phyloP scores from a whole-genome alignment of 164 flowering plant species.

The Euptelea pleiosperma region DNA sequence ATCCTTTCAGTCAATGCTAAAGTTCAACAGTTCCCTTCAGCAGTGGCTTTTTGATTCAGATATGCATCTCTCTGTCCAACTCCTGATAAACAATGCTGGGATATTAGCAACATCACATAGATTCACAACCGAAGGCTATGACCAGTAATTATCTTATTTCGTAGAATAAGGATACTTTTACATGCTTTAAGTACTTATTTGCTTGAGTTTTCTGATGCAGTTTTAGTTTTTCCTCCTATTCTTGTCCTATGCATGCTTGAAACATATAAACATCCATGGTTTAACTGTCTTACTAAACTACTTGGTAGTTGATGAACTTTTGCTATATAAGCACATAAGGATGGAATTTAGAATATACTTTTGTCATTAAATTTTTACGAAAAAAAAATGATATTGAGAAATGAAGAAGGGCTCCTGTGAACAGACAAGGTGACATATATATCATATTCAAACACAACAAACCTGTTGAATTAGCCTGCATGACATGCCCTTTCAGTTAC shows the following conservation, averaged over 20 bases:
- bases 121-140: constrained; percentile 64
- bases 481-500: no score
- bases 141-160: constrained; percentile 49
- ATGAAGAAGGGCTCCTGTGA: neutral
- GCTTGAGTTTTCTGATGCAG: neutral
- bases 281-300: neutral
- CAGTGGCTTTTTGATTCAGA: constrained; percentile 67
- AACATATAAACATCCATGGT: no score
- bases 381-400: neutral
- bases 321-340: neutral
- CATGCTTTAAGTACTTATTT: neutral
- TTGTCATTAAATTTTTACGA: neutral
- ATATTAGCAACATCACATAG: constrained; percentile 73
- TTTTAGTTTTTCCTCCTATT: neutral
- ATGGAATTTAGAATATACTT: neutral
- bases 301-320: constrained; percentile 4
- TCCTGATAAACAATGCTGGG: constrained; percentile 92
- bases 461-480: no score
- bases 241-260: neutral
- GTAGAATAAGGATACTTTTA: neutral
- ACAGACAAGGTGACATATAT: no score
- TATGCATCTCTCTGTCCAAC: constrained; percentile 73
- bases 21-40: constrained; percentile 57
- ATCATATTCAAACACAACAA: no score
- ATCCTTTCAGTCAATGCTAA: constrained; percentile 58